Evolutionary conservation across 2,329 filamentous ascomycete genomes (phyloP), one percentile per base, ranked within the genome.

Genomic region (Alternaria ethzedia): DNA sequence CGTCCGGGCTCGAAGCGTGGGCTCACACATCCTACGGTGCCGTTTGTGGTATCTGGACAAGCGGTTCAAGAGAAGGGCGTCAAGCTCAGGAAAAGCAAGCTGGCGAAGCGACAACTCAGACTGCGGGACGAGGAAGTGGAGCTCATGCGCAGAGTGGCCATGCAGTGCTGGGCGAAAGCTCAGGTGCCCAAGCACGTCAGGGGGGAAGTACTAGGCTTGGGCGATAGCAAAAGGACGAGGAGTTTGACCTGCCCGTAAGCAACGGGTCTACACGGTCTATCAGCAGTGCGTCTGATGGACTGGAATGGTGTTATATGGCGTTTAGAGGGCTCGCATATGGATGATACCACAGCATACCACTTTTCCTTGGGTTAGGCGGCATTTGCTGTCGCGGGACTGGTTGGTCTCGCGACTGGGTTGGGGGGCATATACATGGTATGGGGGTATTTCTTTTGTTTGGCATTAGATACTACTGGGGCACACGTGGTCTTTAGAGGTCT

Each of bases 41-140:
- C 68, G 1, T 64, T 70, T n/a, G 30, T 56, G 4, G 44, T 36
- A 8, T 56, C 63, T 1, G 56, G 36, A 4, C 62, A 64, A 13
- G 61, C 59, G 3, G 46, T 44, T 0, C 70, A 71, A 54, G 65
- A 68, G 11, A 74, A 72, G 57, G 78, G 78, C 12, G 70, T 70
- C n/a, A 75, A 67, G 61, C 61, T 80, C 5, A 49, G 69, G 17
- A 77, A 81, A 63, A 81, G 80, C 66, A 81, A 81, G 63, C 73
- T 85, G 60, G 83, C 83, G 2, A 81, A 80, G 65, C 74, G 82
- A n/a, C 83, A 84, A 70, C 70, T 81, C 65, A 74, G 78, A 47
- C 72, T 85, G 64, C 72, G 82, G 60, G 67, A 75, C 1, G 83
- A 84, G 60, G 82, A 84, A 69, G 74, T 81, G 23, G 76, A 80